Percentiles rank a stretch among this genome's conserved stretches.
These are phyloP conservation scores for Hygrophila difformis DNA, from an alignment of 257 asterid species.

Conservation along the genomic window DNA sequence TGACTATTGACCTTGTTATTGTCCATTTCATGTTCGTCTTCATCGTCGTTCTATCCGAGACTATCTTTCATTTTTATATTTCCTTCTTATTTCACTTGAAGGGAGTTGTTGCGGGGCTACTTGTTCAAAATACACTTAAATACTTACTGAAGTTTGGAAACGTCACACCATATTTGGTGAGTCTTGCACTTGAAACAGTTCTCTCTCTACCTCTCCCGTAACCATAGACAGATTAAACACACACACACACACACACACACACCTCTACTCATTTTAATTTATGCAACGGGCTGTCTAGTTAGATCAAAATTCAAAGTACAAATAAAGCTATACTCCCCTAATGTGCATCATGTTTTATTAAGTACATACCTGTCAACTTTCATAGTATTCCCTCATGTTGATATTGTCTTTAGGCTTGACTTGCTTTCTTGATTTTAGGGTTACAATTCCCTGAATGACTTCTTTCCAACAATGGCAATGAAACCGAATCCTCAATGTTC, in stretches of 20 bases:
- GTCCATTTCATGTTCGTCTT: conserved; percentile 9
- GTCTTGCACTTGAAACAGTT: too few species aligned
- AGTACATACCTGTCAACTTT: too few species aligned
- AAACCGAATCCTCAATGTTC: conserved; percentile 96
- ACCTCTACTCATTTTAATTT: too few species aligned
- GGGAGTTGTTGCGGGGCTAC: conserved; percentile 98
- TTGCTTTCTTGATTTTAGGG: conserved; percentile 27
- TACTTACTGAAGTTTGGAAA: conserved; percentile 84
- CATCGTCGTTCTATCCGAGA: too few species aligned
- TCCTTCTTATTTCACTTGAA: conserved; percentile 22
- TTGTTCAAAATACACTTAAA: conserved; percentile 90
- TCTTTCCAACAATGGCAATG: conserved; percentile 94
- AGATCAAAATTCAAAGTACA: too few species aligned
- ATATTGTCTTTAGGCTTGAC: too few species aligned
- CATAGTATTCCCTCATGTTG: too few species aligned
- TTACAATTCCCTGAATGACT: conserved; percentile 94
- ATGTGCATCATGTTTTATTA: too few species aligned
- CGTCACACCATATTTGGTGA: conserved; percentile 90
- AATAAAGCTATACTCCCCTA: too few species aligned
- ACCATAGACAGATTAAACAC: too few species aligned
- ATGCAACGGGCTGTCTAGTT: too few species aligned
- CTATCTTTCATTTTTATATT: neutral
- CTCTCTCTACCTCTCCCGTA: neutral
- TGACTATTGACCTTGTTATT: neutral
- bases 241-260: too few species aligned